Base-by-base conservation (phyloP, 208 protist genomes). In the Strigomonas culicis region DNA sequence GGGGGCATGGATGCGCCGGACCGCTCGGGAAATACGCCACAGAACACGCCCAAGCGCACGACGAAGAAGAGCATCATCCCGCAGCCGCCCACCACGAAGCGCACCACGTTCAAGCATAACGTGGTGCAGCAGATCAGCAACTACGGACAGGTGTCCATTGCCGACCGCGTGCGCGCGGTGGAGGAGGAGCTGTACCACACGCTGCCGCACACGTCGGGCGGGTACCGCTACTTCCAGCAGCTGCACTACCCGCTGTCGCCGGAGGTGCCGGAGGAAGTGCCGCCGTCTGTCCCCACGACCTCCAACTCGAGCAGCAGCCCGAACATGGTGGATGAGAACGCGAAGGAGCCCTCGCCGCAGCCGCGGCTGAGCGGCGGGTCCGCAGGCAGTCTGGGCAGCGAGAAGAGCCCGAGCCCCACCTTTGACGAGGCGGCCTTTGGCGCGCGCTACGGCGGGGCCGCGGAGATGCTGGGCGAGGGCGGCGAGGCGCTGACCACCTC, bases 201-300 rank as follows among this genome's bases (percentile, higher is more conserved):
- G 1, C 66, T 90, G 13, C 59, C 59, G 7, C 47, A 68, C 36
- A 66, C 68, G 22, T 77, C 74, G 46, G 77, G 72, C 3, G 65
- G 52, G 0, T 94, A 90, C 68, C 73, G 68, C 34, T 83, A 87
- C 56, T 82, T 75, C 36, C 88, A 92, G 57, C 75, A 69, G 41
- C 63, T 94, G 21, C 70, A 75, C 67, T 90, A 94, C 68, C 88
- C 88, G 1, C 68, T 90, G 21, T 80, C 88, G 27, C 24, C 75
- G 27, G 51, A 63, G 4, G 69, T 62, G 43, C 43, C 70, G 13
- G 59, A 50, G 53, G 73, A 78, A 53, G 62, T n/a, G 1, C 52
- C 60, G 6, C 31, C 63, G 41, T 53, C 41, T 7, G 72, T 65
- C 43, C 32, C 49, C 39, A 62, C 64, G 30, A 22, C 4, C 2